Evolutionary conservation across 257 asterid species (phyloP), one percentile per base, ranked within the genome.

Genomic region (Eustoma russellianum): DNA sequence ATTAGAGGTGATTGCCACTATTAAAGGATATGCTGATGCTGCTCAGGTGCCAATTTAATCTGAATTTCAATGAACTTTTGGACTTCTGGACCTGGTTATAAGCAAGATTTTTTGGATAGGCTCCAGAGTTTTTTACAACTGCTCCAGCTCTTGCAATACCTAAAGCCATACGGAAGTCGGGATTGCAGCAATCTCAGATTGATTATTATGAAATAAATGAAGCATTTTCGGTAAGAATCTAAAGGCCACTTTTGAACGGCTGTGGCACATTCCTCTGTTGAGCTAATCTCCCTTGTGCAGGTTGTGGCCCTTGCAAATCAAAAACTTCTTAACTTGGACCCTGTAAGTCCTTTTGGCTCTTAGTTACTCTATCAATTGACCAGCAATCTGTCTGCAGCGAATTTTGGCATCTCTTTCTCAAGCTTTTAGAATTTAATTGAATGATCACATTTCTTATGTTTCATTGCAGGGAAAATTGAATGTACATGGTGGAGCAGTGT

Each of bases 101-200:
- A 70, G 43, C 57, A 33, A 15, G 58, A 59, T 65, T 65, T 49
- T 41, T 72, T 75, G 66, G 54, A 69, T 83, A 87, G 98, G 97
- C 94, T 53, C 99, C 99, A 45, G 95, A 79, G 71, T 62, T 76
- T 66, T 92, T 92, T 53, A 78, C 99, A 55, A 92, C 95, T 67
- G 84, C 99, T 73, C 99, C 99, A 48, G 87, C 97, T 40, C 76
- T 92, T 53, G 95, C 93, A 52, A 88, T 92, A 72, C 99, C 99
- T 5, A 88, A 78, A 81, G 95, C 99, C 54, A 79, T 92, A 60
- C 65, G 79, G 50, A 79, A 63, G 62, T 75, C 95, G 74, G 91
- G 97, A 34, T 66, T 84, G 71, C 64, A 78, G 63, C 73, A 88
- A 17, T 79, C 93, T 64, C 72, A 77, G 43, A 81, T 91, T 45